phyloP scores from a whole-genome alignment of 2,329 filamentous ascomycete species.

The Drechmeria coniospora region DNA sequence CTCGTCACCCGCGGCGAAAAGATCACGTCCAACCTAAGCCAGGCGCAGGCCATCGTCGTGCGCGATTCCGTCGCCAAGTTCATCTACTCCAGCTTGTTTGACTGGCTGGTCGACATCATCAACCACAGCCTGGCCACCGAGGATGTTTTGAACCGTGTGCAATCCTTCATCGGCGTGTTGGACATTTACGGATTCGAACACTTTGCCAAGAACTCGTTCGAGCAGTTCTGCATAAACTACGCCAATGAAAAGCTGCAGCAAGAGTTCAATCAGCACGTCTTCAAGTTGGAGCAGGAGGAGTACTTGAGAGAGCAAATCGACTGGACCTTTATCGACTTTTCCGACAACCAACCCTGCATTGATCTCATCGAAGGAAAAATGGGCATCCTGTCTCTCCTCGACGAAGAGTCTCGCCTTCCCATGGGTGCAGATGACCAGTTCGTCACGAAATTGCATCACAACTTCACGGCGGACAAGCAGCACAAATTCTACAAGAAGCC shows the following conservation, averaged over 20 bases:
- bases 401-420: constrained; percentile 89
- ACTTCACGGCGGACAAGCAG: constrained; percentile 81
- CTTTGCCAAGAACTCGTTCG: constrained; percentile 98
- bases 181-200: constrained; percentile 99
- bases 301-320: constrained; percentile 93
- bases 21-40: constrained; percentile 88
- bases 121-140: constrained; percentile 83
- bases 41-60: constrained; percentile 86
- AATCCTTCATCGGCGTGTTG: constrained; percentile 89
- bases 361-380: constrained; percentile 96
- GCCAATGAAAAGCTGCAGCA: constrained; percentile 98
- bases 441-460: constrained; percentile 87
- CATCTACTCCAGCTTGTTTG: constrained; percentile 95
- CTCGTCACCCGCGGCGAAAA: constrained; percentile 92
- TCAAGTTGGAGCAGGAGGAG: constrained; percentile 97
- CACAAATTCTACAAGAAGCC: constrained; percentile 98
- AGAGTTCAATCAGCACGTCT: constrained; percentile 98
- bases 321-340: constrained; percentile 99
- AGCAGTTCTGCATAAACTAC: constrained; percentile 99
- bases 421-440: constrained; percentile 98
- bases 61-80: constrained; percentile 97
- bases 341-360: constrained; percentile 97
- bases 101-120: constrained; percentile 97
- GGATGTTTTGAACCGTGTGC: constrained; percentile 66
- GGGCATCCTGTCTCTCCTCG: constrained; percentile 78